Base-by-base conservation (phyloP, 257 asterid species). In the Ophiorrhiza pumila region DNA sequence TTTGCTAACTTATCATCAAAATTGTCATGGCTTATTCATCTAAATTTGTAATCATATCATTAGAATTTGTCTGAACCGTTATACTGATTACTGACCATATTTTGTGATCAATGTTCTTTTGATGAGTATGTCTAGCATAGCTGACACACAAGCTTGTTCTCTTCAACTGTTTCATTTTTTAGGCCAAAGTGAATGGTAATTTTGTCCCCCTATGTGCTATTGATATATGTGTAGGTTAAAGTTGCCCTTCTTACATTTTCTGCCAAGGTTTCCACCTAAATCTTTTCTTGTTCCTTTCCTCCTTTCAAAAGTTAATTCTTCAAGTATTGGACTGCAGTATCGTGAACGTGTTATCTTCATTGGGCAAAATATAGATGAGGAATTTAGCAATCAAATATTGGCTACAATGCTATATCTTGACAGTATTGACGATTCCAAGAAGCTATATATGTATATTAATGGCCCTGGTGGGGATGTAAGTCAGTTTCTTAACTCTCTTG, bases 391-490 rank as follows among this genome's bases (percentile, higher is more conserved):
- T 81, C 94, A 86, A 81, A 77, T 92, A 74, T 90, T 92, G 71
- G 96, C 96, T n/a, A 87, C 98, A 15, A 87, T 95, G 99, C 79
- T 95, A 70, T 95, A 92, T 80, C 96, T 95, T 66, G 99, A 95
- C 70, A 95, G 92, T 72, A 64, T 92, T 79, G 96, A 90, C 7
- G 81, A 83, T 80, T 86, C 92, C 13, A 86, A 82, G 83, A 87
- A 74, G 87, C 88, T 95, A 15, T 85, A 65, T 70, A 46, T 95
- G 87, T 90, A 83, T 80, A 90, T 95, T 65, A 92, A 81, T 83
- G 90, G 96, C 74, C 90, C 96, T 55, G 99, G 99, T 72, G 99
- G 99, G 76, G 99, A 95, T 80, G 99, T 95, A 75, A 86, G 98
- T 82, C 82, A 60, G 47, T 42, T 68, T 31, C 41, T 67, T 25